Conservation (phyloP, 2,329 filamentous ascomycete genomes). For the Colletotrichum spinosum region DNA sequence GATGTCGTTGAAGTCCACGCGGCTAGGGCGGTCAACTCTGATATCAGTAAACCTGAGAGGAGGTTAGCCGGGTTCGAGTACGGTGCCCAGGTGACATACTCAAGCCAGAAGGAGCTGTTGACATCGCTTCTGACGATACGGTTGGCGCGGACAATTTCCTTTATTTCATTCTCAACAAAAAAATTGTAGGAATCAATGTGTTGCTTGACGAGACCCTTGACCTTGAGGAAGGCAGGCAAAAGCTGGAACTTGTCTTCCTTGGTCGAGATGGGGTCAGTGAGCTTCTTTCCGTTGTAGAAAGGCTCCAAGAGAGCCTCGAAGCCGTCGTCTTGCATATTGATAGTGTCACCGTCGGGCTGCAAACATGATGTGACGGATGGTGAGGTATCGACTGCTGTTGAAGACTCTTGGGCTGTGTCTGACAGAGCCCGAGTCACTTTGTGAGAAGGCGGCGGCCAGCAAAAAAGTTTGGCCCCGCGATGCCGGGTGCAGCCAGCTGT, state of each 20-base stretch:
- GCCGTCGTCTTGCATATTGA: conserved; percentile 70
- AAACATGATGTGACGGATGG: conserved; percentile 34
- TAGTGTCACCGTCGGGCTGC: conserved; percentile 29
- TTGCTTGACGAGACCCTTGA: conserved; percentile 96
- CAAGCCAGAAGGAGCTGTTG: conserved; percentile 91
- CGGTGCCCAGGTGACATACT: conserved; percentile 54
- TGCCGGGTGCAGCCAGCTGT: conserved; percentile 32
- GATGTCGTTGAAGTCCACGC: conserved; percentile 79
- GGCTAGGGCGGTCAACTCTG: conserved; percentile 83
- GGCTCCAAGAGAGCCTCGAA: conserved; percentile 76
- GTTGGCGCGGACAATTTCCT: conserved; percentile 95
- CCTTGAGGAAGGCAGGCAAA: conserved; percentile 95
- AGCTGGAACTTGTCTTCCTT: conserved; percentile 95
- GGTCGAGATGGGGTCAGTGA: conserved; percentile 73
- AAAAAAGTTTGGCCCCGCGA: conserved; percentile 41
- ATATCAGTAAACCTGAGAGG: conserved; percentile 80
- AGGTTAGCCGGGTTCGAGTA: conserved; percentile 9
- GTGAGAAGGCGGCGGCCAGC: conserved; percentile 31
- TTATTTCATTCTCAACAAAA: conserved; percentile 95
- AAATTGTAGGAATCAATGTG: conserved; percentile 99
- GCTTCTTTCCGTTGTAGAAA: conserved; percentile 76
- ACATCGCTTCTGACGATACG: conserved; percentile 90
- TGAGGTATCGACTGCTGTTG: conserved; percentile 7
- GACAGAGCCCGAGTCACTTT: conserved; percentile 32
- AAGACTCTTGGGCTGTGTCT: conserved; percentile 24